A percentile compares a stretch with the other conserved stretches of the same genome.
Evolutionary conservation across 805 yeast species (phyloP).

Genomic region (Lachancea sp.): DNA sequence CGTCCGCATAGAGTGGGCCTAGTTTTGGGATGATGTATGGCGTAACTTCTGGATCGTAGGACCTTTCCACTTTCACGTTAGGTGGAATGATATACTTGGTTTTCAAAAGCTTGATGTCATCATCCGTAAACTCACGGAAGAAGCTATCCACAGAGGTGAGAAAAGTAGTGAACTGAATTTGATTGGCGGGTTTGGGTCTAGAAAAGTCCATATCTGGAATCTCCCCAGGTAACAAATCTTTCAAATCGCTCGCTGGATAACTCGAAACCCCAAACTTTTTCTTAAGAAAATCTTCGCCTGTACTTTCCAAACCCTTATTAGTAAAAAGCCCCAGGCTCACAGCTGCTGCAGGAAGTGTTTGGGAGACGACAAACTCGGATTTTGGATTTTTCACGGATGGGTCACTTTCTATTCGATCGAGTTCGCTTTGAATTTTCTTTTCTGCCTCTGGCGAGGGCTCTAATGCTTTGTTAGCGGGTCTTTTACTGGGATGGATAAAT

Average conservation of each 20-base stretch:
- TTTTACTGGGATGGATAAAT: slow-evolving; percentile 6
- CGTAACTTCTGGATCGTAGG: slow-evolving; percentile 59
- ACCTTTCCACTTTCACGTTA: slow-evolving; percentile 28
- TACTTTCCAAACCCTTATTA: slow-evolving; percentile 56
- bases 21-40: slow-evolving; percentile 81
- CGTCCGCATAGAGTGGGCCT: slow-evolving; percentile 74
- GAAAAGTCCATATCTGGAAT: slow-evolving; percentile 86
- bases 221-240: slow-evolving; percentile 74
- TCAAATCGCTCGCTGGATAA: slow-evolving; percentile 75
- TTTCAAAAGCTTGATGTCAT: slow-evolving; percentile 69
- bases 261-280: slow-evolving; percentile 80
- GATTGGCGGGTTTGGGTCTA: slow-evolving; percentile 76
- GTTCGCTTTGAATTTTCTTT: slow-evolving; percentile 18
- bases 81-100: slow-evolving; percentile 55
- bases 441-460: slow-evolving; percentile 8
- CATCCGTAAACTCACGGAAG: slow-evolving; percentile 70
- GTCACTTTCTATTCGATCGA: slow-evolving; percentile 42
- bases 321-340: slow-evolving; percentile 58
- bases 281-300: slow-evolving; percentile 70
- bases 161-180: slow-evolving; percentile 86
- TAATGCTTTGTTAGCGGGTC: slow-evolving; percentile 16
- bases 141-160: slow-evolving; percentile 80
- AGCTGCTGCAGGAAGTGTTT: slow-evolving; percentile 60
- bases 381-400: slow-evolving; percentile 63
- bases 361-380: slow-evolving; percentile 66